Evolutionary conservation across 1,284 basidiomycete species (phyloP).

Genomic region (Irpex sp.): DNA sequence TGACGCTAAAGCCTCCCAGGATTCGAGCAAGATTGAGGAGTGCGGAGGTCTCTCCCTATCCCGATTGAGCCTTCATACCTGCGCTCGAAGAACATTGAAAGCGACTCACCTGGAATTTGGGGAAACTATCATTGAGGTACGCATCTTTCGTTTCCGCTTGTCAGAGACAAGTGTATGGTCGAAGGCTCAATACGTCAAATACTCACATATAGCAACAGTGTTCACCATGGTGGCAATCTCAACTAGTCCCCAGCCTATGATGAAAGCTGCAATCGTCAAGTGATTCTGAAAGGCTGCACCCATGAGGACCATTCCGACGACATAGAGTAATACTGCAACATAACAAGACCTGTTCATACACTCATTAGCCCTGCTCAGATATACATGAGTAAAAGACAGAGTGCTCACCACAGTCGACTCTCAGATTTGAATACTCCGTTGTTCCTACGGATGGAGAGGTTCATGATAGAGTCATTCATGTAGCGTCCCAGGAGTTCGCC

Average conservation of each 20-base stretch:
- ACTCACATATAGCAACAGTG: slow-evolving; percentile 57
- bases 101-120: slow-evolving; percentile 36
- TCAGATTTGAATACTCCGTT: slow-evolving; percentile 69
- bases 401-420: slow-evolving; percentile 54
- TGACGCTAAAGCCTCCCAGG: slow-evolving; percentile 57
- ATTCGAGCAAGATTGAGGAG: slow-evolving; percentile 54
- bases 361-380: background rate
- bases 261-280: slow-evolving; percentile 45
- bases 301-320: slow-evolving; percentile 58
- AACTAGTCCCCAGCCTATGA: slow-evolving; percentile 66
- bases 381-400: background rate
- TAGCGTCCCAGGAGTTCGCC: slow-evolving; percentile 66
- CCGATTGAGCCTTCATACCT: no score
- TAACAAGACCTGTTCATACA: slow-evolving; percentile 50
- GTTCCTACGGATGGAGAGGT: slow-evolving; percentile 49
- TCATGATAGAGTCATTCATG: slow-evolving; percentile 63
- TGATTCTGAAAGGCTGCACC: slow-evolving; percentile 56
- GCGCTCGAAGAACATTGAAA: background rate
- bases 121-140: slow-evolving; percentile 44
- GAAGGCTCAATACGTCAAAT: background rate
- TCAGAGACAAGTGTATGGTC: background rate
- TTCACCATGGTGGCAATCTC: slow-evolving; percentile 57
- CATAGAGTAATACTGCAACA: slow-evolving; percentile 53
- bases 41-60: slow-evolving; percentile 51
- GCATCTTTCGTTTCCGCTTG: slow-evolving; percentile 34